Base-by-base conservation (phyloP, 805 yeast genomes). In the Maudiozyma pseudohumilis region DNA sequence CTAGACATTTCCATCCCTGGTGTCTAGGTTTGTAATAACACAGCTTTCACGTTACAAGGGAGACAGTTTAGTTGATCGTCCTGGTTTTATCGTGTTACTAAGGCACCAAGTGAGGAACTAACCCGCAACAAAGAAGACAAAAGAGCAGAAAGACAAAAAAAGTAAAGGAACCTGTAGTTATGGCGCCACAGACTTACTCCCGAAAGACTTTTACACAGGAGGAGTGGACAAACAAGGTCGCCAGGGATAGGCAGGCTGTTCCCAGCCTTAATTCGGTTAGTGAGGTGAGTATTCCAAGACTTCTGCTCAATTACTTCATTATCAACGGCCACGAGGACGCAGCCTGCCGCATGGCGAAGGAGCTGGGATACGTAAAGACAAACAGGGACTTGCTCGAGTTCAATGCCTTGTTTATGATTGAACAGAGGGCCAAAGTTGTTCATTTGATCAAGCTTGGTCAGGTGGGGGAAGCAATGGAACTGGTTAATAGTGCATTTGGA, bases 311-410 rank as follows among this genome's bases (percentile, higher is more conserved):
- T 61, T 84, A 81, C 57, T 70, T 86, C 43, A 73, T 86, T 11
- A 74, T 75, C 36, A 88, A 84, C 60, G 94, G 92, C 0, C 80
- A 81, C 53, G 77, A 77, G 41, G 69, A 75, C 11, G 77, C 94
- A 0, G 81, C 85, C 2, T 40, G 62, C 11, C 67, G 69, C 32
- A 75, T 83, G 61, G 71, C 85, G 3, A 62, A 64, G 38, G 92
- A 82, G 46, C 57, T 74, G 4, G 66, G 69, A 17, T 41, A 46
- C 17, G 38, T 55, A 9, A 38, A 42, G 13, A 40, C 29, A 16
- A 55, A 56, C 31, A 45, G 42, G 21, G 61, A 56, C 23, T 44
- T 46, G 7, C 48, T 45, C 25, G 59, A 61, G 40, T 60, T 67
- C 46, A 47, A 49, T 34, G 32, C 40, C 3, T 38, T 52, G 17